Base-by-base conservation (phyloP, 352 stramenopile genomes). In the Blastocystis sp. region DNA sequence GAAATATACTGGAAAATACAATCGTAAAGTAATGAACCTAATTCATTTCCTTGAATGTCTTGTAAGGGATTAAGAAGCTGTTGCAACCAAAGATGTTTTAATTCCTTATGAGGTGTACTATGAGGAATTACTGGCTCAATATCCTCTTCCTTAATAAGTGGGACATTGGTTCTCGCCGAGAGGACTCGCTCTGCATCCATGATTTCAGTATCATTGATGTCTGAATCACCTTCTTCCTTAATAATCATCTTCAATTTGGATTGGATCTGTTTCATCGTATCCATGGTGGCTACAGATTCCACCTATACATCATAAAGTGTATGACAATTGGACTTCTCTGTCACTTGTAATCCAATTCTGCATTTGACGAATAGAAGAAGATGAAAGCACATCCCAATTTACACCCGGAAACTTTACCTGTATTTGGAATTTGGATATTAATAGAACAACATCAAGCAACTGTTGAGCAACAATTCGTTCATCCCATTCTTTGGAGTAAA, bases 341-440 rank as follows among this genome's bases (percentile, higher is more conserved):
- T 83, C 51, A 43, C 71, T 83, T 14, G 71, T 66, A 19, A 83
- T 32, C 71, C 71, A 83, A 14, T 49, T 65, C 27, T 83, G 71
- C n/a, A 52, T 42, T 32, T 37, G 27, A 16, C 71, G 71, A 83
- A 83, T 83, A 12, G 49, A 43, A 14, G 27, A n/a, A 27, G 71
- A 52, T 5, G 21, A 65, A 27, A 83, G n/a, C 21, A 16, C 19
- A 51, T 67, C 24, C 71, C 71, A 83, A 43, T 65, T n/a, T 16
- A 65, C 9, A 5, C 32, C 51, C 5, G 16, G 24, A 65, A 9
- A 67, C 24, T n/a, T 52, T 6, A 67, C 32, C 51, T 19, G 27
- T 49, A 37, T 51, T 19, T 2, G 2, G 19, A 32, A 32, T 32
- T 16, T 32, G 6, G 35, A 37, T 21, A 32, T 74, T 27, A 12